Conservation (phyloP, 306 rosid genomes). For the Dryas octopetala region DNA sequence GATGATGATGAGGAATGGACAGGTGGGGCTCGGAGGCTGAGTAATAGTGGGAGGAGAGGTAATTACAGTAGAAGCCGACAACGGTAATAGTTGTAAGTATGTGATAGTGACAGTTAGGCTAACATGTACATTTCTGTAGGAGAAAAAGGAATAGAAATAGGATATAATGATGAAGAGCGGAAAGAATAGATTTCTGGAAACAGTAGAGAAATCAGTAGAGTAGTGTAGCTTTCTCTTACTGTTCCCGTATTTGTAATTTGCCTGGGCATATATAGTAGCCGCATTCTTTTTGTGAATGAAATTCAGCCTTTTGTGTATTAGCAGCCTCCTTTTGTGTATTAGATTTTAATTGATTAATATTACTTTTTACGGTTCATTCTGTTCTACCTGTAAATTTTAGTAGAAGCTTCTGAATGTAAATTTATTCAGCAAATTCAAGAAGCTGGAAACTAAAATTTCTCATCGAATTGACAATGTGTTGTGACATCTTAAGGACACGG, state of each 20-base stretch:
- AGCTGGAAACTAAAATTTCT: not conserved
- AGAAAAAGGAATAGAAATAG: constrained; percentile 43
- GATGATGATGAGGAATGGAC: constrained; percentile 56
- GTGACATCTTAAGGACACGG: not conserved
- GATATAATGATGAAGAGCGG: constrained; percentile 36
- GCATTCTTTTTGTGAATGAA: constrained; percentile 61
- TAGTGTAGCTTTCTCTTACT: constrained; percentile 31
- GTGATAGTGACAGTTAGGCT: constrained; percentile 75
- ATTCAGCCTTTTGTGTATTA: not conserved
- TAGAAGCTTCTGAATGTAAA: too few species aligned
- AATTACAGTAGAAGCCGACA: constrained; percentile 56
- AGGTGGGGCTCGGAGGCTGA: constrained; percentile 54
- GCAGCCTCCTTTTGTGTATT: not conserved
- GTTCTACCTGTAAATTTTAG: too few species aligned
- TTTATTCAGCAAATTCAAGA: too few species aligned
- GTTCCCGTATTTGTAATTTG: constrained; percentile 52
- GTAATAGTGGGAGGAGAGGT: constrained; percentile 64
- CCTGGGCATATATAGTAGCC: constrained; percentile 43
- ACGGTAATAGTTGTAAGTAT: constrained; percentile 58
- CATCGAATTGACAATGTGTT: not conserved
- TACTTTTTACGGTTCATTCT: too few species aligned
- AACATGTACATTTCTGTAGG: constrained; percentile 87
- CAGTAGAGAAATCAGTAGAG: constrained; percentile 38
- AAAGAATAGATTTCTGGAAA: constrained; percentile 41
- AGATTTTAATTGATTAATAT: not conserved